Base-by-base conservation (phyloP, 2,329 filamentous ascomycete genomes). In the Colletotrichum tropicicola region DNA sequence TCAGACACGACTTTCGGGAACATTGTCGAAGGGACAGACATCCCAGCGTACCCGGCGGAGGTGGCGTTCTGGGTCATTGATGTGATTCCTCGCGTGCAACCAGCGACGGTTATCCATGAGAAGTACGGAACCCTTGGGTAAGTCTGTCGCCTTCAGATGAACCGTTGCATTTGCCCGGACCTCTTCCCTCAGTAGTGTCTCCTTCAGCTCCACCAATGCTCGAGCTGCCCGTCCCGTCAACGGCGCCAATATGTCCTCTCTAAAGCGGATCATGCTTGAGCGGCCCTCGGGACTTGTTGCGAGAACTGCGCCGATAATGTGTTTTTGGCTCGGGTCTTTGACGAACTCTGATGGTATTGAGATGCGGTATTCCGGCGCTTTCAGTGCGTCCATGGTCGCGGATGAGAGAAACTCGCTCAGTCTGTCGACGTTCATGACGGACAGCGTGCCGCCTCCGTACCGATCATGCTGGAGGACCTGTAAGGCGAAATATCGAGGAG, bases 381-480 rank as follows among this genome's bases (percentile, higher is more conserved):
- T 63, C 6, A 80, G 65, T 0, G 72, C 51, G 0, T 39, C 51
- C 19, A 60, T 59, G 3, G 74, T 73, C 1, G 57, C 45, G 0
- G 68, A 53, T 0, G 75, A 74, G 0, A 80, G 69, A 1, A 72
- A 59, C 10, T 61, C 19, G 32, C 69, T 55, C 15, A 79, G 69
- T 5, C 64, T 68, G 12, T 73, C 68, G 7, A 77, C 74, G 19
- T 74, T 78, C 71, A 80, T 70, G 15, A 76, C 70, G 1, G 79
- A 81, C 1, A 81, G 69, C 0, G 78, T 80, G 1, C 79, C 79
- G 0, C 79, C 79, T 3, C 79, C 78, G n/a, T 54, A 73, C 0
- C 73, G 72, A 62, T 82, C 80, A 19, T 75, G 73, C n/a, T 74
- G 78, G 0, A 82, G 73, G 0, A 81, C 78, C 15, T 82, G 79